Evolutionary conservation across 768 basidiomycete species (phyloP), one percentile per base, ranked within the genome.

Genomic region (Nevesoporus exiguus): DNA sequence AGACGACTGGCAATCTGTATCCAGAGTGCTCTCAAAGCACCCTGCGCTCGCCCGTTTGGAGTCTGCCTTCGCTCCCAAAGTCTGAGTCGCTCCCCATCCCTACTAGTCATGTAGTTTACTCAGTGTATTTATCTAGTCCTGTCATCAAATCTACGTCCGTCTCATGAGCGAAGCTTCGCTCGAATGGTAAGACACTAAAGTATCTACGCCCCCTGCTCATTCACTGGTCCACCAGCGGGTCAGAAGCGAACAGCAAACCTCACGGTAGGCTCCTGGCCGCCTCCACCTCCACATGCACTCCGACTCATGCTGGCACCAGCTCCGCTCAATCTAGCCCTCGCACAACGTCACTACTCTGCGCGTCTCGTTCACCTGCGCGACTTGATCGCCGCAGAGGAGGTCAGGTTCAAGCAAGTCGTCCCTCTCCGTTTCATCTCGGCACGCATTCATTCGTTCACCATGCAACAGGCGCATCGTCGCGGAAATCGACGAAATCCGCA

Each of bases 401-500:
- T 72, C 27, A 83, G 80, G 53, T 97, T 94, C 80, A 90, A 83
- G 90, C 87, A 64, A 25, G 79, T 57, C 39, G 7, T 2, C 22
- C 14, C n/a, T 41, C 39, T 43, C 29, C 13, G 14, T 33, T 31
- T 42, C n/a, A 2, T 13, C 17, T 44, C 21, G 15, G 27, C 48
- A 9, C n/a, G 22, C 31, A 17, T 19, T 44, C 45, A 58, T 49
- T 22, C 31, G n/a, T 43, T 5, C 19, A 24, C 39, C 19, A 13
- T 34, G 13, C 34, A 17, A 8, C 8, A 92, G 91, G 69, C 71
- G 70, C 31, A 75, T 93, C 14, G 76, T 85, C 19, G 71, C 78
- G 3, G 93, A 95, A 70, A 90, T 94, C 42, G 82, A 89, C 47
- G 82, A 83, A 2, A 88, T 93, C 56, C 83, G 85, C 25, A 73